Conservation (phyloP, 2,329 filamentous ascomycete species). For the Botrytis squamosa region DNA sequence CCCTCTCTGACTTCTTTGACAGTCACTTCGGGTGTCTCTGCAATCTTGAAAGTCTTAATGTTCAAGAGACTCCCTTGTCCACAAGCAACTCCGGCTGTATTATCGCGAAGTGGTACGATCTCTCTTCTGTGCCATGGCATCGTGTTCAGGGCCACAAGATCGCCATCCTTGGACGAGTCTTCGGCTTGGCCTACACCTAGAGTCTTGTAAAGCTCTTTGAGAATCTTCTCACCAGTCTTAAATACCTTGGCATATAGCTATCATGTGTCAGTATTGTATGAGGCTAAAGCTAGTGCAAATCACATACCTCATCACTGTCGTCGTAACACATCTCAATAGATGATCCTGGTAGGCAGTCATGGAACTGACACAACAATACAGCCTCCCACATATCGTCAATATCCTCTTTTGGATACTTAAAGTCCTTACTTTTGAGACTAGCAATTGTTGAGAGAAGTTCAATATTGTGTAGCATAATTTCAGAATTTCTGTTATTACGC, state of each 20-base stretch:
- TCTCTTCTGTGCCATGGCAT: conserved; percentile 81
- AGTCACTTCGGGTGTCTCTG: conserved; percentile 50
- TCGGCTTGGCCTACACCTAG: conserved; percentile 60
- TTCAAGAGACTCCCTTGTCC: conserved; percentile 54
- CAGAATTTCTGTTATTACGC: conserved; percentile 82
- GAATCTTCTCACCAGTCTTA: conserved; percentile 67
- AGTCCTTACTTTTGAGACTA: conserved; percentile 63
- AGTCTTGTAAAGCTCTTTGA: conserved; percentile 66
- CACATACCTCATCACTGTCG: conserved; percentile 75
- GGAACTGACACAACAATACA: conserved; percentile 91
- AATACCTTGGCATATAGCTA: conserved; percentile 82
- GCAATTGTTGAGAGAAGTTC: conserved; percentile 86
- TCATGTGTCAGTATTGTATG: conserved; percentile 33
- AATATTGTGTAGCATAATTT: conserved; percentile 81
- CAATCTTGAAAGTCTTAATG: conserved; percentile 51
- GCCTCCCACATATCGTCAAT: conserved; percentile 96
- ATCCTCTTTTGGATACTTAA: conserved; percentile 91
- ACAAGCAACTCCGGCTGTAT: conserved; percentile 53
- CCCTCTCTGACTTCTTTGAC: conserved; percentile 54
- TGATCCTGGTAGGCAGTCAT: conserved; percentile 93
- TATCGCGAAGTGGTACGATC: conserved; percentile 61
- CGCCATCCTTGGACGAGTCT: conserved; percentile 43
- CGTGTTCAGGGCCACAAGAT: conserved; percentile 73
- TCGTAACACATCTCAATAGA: conserved; percentile 98
- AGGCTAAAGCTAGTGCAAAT: neutral